Conservation (phyloP, 345 rosid species). For the Populus tremula region DNA sequence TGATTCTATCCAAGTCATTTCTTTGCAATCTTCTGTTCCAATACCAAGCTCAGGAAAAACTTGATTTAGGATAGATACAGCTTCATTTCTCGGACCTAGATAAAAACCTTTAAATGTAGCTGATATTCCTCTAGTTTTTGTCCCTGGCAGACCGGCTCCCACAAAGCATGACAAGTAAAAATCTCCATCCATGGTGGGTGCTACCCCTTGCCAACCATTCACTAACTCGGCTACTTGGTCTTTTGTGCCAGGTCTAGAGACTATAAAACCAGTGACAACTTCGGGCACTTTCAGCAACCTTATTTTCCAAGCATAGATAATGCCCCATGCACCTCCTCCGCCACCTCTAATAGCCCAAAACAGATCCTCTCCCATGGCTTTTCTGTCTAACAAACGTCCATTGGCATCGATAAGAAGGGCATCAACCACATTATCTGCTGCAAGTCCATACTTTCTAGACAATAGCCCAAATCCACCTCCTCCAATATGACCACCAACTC, state of each 20-base stretch:
- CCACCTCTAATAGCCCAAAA: constrained; percentile 36
- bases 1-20: constrained; percentile 33
- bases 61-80: background rate
- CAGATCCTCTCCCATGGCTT: constrained; percentile 29
- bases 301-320: constrained; percentile 30
- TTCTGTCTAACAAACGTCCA: constrained; percentile 16
- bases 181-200: constrained; percentile 12
- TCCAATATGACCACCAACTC: constrained; percentile 29
- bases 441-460: constrained; percentile 27
- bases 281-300: constrained; percentile 15
- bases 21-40: constrained; percentile 17
- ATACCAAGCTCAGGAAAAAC: constrained; percentile 23
- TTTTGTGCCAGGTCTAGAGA: constrained; percentile 19
- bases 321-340: constrained; percentile 27
- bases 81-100: constrained; percentile 17
- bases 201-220: constrained; percentile 25
- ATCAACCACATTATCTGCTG: constrained; percentile 28
- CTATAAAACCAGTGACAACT: constrained; percentile 16
- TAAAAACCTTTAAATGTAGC: constrained; percentile 30
- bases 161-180: constrained; percentile 27
- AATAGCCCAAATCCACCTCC: constrained; percentile 29
- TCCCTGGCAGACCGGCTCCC: constrained; percentile 24
- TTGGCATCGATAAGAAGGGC: constrained; percentile 23
- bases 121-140: constrained; percentile 11
- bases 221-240: constrained; percentile 15